These are phyloP conservation scores for Calophaca sinica DNA, from an alignment of 306 rosid genomes.

Conservation along the genomic window DNA sequence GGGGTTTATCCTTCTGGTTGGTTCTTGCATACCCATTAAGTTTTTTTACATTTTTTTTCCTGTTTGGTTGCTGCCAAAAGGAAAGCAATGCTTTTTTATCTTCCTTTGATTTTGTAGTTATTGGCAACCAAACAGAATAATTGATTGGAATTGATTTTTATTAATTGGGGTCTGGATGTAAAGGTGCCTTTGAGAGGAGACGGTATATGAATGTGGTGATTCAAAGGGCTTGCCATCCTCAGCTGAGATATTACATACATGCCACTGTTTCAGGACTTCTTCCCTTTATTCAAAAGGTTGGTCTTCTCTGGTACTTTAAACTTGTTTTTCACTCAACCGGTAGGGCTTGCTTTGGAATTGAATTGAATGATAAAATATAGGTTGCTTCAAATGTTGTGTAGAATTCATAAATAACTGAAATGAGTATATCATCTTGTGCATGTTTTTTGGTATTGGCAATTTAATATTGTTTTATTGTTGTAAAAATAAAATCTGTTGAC, in stretches of 20 bases:
- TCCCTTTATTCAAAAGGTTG: slow-evolving; percentile 80
- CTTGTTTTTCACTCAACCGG: not conserved
- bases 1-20: slow-evolving; percentile 85
- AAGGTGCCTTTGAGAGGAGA: slow-evolving; percentile 92
- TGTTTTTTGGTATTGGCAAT: slow-evolving; percentile 25
- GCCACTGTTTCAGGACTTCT: slow-evolving; percentile 75
- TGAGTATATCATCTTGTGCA: slow-evolving; percentile 23
- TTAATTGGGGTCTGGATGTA: slow-evolving; percentile 16
- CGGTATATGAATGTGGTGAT: slow-evolving; percentile 86
- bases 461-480: slow-evolving; percentile 5
- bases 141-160: slow-evolving; percentile 16
- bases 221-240: slow-evolving; percentile 85
- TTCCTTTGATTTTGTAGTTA: not conserved
- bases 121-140: not conserved
- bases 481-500: not conserved
- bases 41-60: not conserved
- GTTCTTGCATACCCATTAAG: slow-evolving; percentile 25
- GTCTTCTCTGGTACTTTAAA: slow-evolving; percentile 21
- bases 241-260: slow-evolving; percentile 83
- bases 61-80: slow-evolving; percentile 42
- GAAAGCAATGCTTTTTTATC: not conserved
- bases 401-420: not conserved
- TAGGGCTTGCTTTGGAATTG: slow-evolving; percentile 9
- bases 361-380: slow-evolving; percentile 35
- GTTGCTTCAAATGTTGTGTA: slow-evolving; percentile 20